Evolutionary conservation across 495 filamentous ascomycete genomes (phyloP).

Genomic region (Aspergillus homomorphus): DNA sequence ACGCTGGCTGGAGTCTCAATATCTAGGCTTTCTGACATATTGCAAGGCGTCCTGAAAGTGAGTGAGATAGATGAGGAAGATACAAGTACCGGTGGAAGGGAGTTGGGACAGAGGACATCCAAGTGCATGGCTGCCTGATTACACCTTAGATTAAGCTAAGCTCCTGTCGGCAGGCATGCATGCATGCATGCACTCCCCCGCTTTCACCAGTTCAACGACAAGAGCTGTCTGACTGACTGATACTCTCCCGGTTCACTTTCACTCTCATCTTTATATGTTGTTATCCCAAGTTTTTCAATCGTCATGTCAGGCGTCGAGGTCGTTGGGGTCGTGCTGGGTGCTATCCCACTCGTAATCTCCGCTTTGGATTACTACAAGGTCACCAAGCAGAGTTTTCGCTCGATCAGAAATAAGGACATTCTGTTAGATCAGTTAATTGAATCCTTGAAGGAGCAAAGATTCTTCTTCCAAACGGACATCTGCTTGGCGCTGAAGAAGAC

Average conservation of each 20-base stretch:
- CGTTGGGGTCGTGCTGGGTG: slow-evolving; percentile 39
- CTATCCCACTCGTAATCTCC: slow-evolving; percentile 38
- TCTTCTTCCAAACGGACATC: slow-evolving; percentile 2
- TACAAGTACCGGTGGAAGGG: too few relatives aligned
- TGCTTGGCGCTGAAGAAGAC: slow-evolving; percentile 1
- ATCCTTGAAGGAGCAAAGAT: slow-evolving; percentile 9
- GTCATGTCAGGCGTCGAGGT: slow-evolving; percentile 36
- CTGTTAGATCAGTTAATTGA: slow-evolving; percentile 6
- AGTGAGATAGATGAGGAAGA: too few relatives aligned
- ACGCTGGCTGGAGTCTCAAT: neutral
- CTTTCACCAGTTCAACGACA: too few relatives aligned
- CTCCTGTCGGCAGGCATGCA: too few relatives aligned
- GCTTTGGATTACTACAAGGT: slow-evolving; percentile 35
- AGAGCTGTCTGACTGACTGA: too few relatives aligned
- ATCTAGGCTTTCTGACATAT: too few relatives aligned
- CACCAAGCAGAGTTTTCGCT: slow-evolving; percentile 2
- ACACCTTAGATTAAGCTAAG: too few relatives aligned
- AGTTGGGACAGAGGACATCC: too few relatives aligned
- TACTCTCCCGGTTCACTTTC: neutral
- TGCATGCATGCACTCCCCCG: too few relatives aligned
- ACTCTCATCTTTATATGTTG: neutral
- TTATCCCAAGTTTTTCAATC: neutral
- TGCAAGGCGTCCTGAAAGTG: neutral
- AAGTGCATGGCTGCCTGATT: too few relatives aligned
- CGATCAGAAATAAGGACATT: slow-evolving; percentile 4